Percentiles rank a stretch among this genome's conserved stretches.
These are phyloP conservation scores for Daldinia sp. DNA, from an alignment of 2,329 filamentous ascomycete genomes.

Conservation along the genomic window DNA sequence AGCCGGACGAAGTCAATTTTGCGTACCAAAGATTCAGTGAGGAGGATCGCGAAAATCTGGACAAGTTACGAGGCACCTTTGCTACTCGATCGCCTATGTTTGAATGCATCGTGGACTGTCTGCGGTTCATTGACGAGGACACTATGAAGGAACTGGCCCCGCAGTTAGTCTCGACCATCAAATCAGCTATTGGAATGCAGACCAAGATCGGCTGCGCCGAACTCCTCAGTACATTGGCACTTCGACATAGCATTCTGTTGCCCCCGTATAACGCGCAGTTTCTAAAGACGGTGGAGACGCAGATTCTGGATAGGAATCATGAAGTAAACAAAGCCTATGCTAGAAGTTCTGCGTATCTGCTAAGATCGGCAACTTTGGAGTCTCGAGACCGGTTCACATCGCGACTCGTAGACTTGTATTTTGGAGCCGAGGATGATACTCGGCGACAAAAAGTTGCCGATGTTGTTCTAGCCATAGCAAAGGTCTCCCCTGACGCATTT, in stretches of 20 bases:
- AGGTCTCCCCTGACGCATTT: conserved; percentile 90
- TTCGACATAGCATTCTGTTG: conserved; percentile 81
- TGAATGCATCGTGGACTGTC: conserved; percentile 88
- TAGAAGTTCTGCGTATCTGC: conserved; percentile 84
- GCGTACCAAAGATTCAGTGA: conserved; percentile 91
- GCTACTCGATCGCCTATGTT: conserved; percentile 90
- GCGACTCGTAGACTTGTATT: conserved; percentile 77
- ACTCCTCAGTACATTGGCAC: conserved; percentile 85
- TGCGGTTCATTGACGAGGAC: conserved; percentile 82
- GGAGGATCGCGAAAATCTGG: conserved; percentile 87
- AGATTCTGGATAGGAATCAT: conserved; percentile 91
- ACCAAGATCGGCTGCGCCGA: conserved; percentile 93
- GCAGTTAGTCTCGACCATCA: conserved; percentile 81
- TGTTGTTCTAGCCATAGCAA: conserved; percentile 84
- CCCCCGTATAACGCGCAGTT: conserved; percentile 80
- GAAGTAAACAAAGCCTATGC: conserved; percentile 93
- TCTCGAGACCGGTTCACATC: conserved; percentile 64
- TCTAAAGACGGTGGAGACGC: conserved; percentile 81
- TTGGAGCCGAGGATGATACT: conserved; percentile 81
- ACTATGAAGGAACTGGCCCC: conserved; percentile 82
- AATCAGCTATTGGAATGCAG: conserved; percentile 87
- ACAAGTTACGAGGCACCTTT: conserved; percentile 83
- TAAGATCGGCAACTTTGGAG: conserved; percentile 68
- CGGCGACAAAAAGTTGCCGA: conserved; percentile 83
- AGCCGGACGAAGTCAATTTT: conserved; percentile 91